These are phyloP conservation scores for Eremothecium gossypii DNA, from an alignment of 1,139 yeast genomes.

Conservation along the genomic window DNA sequence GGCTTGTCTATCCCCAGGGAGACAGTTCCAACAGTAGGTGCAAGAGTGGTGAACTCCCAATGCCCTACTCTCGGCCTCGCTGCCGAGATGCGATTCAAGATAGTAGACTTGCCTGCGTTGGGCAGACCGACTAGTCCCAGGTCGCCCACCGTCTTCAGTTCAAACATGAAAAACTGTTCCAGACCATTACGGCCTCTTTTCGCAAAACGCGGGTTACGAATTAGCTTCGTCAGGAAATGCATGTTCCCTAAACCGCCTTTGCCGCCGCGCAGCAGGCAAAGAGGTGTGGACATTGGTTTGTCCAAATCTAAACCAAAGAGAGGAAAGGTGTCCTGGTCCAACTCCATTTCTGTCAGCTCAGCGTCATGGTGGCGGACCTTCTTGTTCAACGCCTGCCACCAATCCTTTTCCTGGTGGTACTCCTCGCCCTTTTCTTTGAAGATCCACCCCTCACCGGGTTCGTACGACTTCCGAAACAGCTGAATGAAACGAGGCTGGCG, in stretches of 20 bases:
- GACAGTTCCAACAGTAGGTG: slow-evolving; percentile 88
- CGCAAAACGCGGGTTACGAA: slow-evolving; percentile 84
- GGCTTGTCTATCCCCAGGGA: slow-evolving; percentile 54
- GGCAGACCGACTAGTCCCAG: slow-evolving; percentile 91
- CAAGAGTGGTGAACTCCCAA: slow-evolving; percentile 93
- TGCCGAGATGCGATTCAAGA: slow-evolving; percentile 76
- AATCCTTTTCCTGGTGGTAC: slow-evolving; percentile 55
- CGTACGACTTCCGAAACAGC: slow-evolving; percentile 46
- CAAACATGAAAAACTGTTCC: slow-evolving; percentile 62
- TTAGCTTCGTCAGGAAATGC: slow-evolving; percentile 78
- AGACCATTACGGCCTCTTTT: slow-evolving; percentile 69
- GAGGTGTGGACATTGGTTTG: slow-evolving; percentile 54
- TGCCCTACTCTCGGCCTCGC: slow-evolving; percentile 91
- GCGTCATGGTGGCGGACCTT: slow-evolving; percentile 58
- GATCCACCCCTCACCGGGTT: slow-evolving; percentile 78
- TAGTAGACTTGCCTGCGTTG: slow-evolving; percentile 91
- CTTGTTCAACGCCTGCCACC: slow-evolving; percentile 53
- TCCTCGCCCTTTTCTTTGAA: slow-evolving; percentile 68
- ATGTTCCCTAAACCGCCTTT: slow-evolving; percentile 92
- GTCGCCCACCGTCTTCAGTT: slow-evolving; percentile 81
- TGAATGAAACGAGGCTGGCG: slow-evolving; percentile 39
- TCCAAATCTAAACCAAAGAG: slow-evolving; percentile 67
- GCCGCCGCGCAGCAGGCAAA: slow-evolving; percentile 74
- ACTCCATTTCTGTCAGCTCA: slow-evolving; percentile 52
- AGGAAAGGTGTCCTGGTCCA: slow-evolving; percentile 61